Evolutionary conservation across 441 rosid species (phyloP).

Genomic region (Melastoma candidum): DNA sequence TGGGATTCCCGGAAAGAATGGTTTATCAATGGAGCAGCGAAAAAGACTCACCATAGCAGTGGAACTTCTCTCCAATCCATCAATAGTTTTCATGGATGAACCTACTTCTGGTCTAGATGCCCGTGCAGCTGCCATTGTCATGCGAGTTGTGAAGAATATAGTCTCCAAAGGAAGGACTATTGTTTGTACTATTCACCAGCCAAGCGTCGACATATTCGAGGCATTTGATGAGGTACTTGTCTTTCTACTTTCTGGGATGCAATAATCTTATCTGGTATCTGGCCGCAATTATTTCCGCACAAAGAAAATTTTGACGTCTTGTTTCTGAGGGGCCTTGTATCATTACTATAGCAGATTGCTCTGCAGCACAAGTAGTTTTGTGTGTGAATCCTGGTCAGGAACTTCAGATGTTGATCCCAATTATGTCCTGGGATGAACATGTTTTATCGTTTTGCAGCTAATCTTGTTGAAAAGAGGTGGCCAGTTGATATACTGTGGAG

Average conservation of each 20-base stretch:
- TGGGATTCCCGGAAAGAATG: not conserved
- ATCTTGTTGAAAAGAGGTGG: constrained; percentile 61
- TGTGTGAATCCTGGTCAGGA: too few relatives aligned
- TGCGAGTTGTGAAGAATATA: constrained; percentile 4
- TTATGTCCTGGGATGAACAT: not conserved
- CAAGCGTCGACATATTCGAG: constrained; percentile 6
- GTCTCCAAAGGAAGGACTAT: constrained; percentile 3
- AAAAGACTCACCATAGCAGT: constrained; percentile 8
- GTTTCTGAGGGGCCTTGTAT: too few relatives aligned
- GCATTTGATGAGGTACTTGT: constrained; percentile 39
- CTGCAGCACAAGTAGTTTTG: too few relatives aligned
- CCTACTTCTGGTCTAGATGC: constrained; percentile 7
- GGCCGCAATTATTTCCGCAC: too few relatives aligned
- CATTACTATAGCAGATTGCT: too few relatives aligned
- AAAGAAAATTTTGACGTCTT: too few relatives aligned
- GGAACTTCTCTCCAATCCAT: constrained; percentile 6
- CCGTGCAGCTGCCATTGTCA: constrained; percentile 5
- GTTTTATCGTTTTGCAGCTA: constrained; percentile 27
- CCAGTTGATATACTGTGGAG: constrained; percentile 39
- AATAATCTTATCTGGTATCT: too few relatives aligned
- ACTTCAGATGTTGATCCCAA: too few relatives aligned
- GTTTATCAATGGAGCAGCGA: constrained; percentile 5
- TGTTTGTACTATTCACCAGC: constrained; percentile 7
- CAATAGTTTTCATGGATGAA: constrained; percentile 8
- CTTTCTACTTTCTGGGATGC: not conserved